These are phyloP conservation scores for Colletotrichum plurivorum DNA, from an alignment of 2,329 filamentous ascomycete genomes.

Conservation along the genomic window DNA sequence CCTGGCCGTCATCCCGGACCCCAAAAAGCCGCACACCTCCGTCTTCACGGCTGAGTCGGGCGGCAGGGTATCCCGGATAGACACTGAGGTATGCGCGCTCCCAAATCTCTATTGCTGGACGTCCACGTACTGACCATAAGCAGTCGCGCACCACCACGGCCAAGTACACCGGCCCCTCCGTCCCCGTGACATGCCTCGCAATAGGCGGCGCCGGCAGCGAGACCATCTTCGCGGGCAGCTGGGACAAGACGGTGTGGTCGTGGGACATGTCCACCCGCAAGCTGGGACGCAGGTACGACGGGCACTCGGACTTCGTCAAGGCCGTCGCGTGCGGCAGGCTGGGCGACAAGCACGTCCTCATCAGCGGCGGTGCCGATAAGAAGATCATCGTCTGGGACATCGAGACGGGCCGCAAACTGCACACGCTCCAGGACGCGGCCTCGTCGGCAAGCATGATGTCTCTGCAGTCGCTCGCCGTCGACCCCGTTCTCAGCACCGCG, in stretches of 20 bases:
- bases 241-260: conserved; percentile 94
- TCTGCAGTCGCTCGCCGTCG: conserved; percentile 83
- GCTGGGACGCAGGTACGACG: conserved; percentile 73
- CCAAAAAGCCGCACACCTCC: conserved; percentile 67
- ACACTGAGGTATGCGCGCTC: conserved; percentile 73
- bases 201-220: conserved; percentile 69
- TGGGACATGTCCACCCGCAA: conserved; percentile 77
- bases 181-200: conserved; percentile 84
- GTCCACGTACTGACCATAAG: not conserved
- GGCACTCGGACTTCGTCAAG: conserved; percentile 95
- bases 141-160: conserved; percentile 32
- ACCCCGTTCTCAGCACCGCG: conserved; percentile 71
- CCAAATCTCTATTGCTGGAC: not conserved
- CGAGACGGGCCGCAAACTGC: conserved; percentile 75
- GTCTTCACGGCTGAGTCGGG: conserved; percentile 90
- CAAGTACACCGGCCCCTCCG: conserved; percentile 79
- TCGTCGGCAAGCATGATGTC: conserved; percentile 77
- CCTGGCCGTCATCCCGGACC: conserved; percentile 79
- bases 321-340: conserved; percentile 76
- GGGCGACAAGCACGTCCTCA: conserved; percentile 72
- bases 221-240: conserved; percentile 87
- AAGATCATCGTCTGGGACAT: conserved; percentile 89
- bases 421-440: conserved; percentile 81
- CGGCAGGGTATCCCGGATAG: conserved; percentile 82
- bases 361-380: conserved; percentile 84